Base-by-base conservation (phyloP, 1,284 basidiomycete genomes). In the Ustilago loliicola region DNA sequence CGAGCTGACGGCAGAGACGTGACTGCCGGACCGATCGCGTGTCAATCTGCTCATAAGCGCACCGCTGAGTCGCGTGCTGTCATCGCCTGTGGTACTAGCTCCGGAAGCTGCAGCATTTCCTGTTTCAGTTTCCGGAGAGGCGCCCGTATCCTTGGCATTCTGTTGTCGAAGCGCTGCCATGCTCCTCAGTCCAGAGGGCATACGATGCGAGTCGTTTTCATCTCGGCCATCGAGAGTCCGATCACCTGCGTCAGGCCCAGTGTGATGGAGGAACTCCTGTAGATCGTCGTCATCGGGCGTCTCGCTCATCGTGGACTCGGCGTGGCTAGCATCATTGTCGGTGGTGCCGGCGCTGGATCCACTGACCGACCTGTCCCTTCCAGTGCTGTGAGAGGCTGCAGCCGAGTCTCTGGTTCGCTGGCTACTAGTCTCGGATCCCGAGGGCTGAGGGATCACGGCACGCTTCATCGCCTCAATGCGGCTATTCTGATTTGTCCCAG, bases 1-100 rank as follows among this genome's bases (percentile, higher is more conserved):
- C 10, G 68, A 64, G 53, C 72, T 75, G 8, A 64, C 36, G 2
- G 72, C 62, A 48, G 76, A 79, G 2, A 71, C 62, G 48, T 69
- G 72, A 55, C 76, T 79, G 42, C 72, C 68, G n/a, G 76, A 79
- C 38, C 76, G 67, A 60, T 75, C 69, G 25, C 76, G 76, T 5
- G 61, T 65, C 19, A 40, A 32, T 3, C 61, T 61, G 29, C 15
- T 60, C n/a, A 25, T 21, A 9, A 40, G 42, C 23, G 29, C 23
- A 29, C 30, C 40, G 19, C 19, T 29, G 40, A 17, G 32, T 17
- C 62, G 61, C 5, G 59, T 17, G 23, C 45, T 48, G 19, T 50
- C 56, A 6, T 60, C 60, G 9, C 45, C 45, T 3, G 23, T 1
- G 5, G 61, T 27, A 15, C 42, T 42, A 7, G 27, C 23, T 15